A percentile compares a stretch with the other conserved stretches of the same genome.
These are phyloP conservation scores for Auriscalpium vulgare DNA, from an alignment of 768 basidiomycete genomes.

Conservation along the genomic window DNA sequence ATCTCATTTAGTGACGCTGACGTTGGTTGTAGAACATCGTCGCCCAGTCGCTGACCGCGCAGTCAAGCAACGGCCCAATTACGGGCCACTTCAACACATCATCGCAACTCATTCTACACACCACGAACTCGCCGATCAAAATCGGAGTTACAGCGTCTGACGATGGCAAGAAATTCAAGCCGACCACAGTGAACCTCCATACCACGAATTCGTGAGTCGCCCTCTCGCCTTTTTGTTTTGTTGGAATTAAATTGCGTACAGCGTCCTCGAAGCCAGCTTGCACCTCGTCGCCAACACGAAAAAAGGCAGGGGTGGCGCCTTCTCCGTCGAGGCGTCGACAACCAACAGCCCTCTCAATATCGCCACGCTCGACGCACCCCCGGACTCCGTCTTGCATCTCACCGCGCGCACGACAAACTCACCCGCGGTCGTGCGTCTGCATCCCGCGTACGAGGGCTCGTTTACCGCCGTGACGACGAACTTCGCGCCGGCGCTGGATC, in stretches of 20 bases:
- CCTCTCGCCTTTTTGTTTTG: background rate
- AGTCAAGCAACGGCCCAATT: constrained; percentile 28
- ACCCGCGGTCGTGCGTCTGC: constrained; percentile 20
- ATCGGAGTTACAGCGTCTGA: constrained; percentile 21
- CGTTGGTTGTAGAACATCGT: constrained; percentile 23
- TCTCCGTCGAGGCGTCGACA: constrained; percentile 24
- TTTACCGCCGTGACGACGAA: constrained; percentile 25
- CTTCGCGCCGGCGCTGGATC: constrained; percentile 17
- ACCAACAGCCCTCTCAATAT: constrained; percentile 24
- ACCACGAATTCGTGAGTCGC: constrained; percentile 37
- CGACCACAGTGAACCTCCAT: constrained; percentile 25
- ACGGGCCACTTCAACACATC: constrained; percentile 30
- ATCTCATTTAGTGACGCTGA: background rate
- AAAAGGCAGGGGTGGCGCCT: constrained; percentile 22
- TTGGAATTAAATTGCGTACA: constrained; percentile 8
- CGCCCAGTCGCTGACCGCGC: constrained; percentile 15
- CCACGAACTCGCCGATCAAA: constrained; percentile 26
- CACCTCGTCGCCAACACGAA: constrained; percentile 24
- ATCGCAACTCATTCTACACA: constrained; percentile 20
- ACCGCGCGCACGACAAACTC: constrained; percentile 24
- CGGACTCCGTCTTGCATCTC: constrained; percentile 27
- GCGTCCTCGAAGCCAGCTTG: constrained; percentile 26
- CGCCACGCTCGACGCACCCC: constrained; percentile 24
- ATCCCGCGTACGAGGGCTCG: constrained; percentile 34
- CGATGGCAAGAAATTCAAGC: constrained; percentile 10